Evolutionary conservation across 768 basidiomycete genomes (phyloP), one percentile per base, ranked within the genome.

Genomic region (Lyophyllum atratum): DNA sequence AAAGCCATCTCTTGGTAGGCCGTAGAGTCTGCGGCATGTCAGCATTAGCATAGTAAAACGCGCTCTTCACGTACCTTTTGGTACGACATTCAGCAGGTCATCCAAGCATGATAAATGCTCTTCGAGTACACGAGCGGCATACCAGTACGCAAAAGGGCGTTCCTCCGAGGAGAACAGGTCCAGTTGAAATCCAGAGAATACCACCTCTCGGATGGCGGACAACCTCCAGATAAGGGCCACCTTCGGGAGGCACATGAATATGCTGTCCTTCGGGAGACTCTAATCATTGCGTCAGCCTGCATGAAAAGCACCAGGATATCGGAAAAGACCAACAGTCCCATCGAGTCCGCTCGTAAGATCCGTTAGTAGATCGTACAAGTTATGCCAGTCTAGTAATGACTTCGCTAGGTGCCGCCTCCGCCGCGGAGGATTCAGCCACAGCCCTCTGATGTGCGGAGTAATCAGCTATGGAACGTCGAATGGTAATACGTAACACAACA

Each of bases 131-230:
- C 80, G 77, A 2, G 80, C 67, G 5, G 76, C 73, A 64, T 90
- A 90, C 87, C 90, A 92, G 70, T 93, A 92, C 2, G 90, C 87
- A 59, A 91, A 83, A 0, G 87, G 75, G 31, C 75, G 81, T 65
- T 94, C 92, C 42, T 88, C 82, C 0, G 77, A 69, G 21, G 82
- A 76, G 63, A 92, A 91, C 7, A 94, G 69, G 44, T 90, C 87
- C 21, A 92, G 70, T 68, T 93, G 90, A 59, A 90, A 89, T 2
- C 89, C 92, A 1, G 90, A 86, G 43, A 87, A 74, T 4, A 92
- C 69, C 14, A 94, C 76, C 60, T 93, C 90, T 37, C 84, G 80
- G 3, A 90, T 76, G 10, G 80, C 71, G 4, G 80, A 72, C 17
- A 91, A 69, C 43, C 90, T 80, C 78, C 85, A 85, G n/a, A 82